Base-by-base conservation (phyloP, 352 stramenopile genomes). In the Phytophthora sp. region DNA sequence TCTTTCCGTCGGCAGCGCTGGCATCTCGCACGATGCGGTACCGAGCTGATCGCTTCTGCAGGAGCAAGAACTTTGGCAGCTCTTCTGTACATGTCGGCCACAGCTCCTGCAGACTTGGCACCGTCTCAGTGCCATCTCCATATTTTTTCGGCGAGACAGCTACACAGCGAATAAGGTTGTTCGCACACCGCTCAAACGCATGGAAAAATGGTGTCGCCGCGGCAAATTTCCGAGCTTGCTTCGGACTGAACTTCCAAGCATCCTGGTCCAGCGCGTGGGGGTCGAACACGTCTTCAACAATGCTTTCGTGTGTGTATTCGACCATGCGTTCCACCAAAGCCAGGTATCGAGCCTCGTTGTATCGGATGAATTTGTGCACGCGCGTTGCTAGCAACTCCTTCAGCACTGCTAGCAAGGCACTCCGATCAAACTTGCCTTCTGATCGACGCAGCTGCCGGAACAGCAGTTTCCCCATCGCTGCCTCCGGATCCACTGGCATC, bases 281-380 rank as follows among this genome's bases (percentile, higher is more conserved):
- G 6, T 82, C 51, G 39, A 80, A 79, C 0, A 73, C 66, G 45
- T 81, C 52, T 18, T 85, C 71, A 17, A 82, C 27, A 12, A 71
- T 18, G 11, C 30, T 69, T 2, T 72, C 38, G 41, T 81, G 69
- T 13, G 51, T 54, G 67, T 88, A 90, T 30, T 52, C 64, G 23
- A 88, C 74, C 63, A 88, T 76, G 13, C 28, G 37, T 64, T 91
- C 70, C 10, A 89, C 59, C 7, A 84, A 50, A 4, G 34, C 31
- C 26, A 89, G 24, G 59, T 82, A 88, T 17, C 20, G 44, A 3
- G 17, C 18, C 51, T 74, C 60, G 35, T 88, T 87, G 58, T 72
- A 88, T 54, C 86, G 86, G 63, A 70, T 70, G 28, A 87, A 75
- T 39, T 82, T 85, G 49, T 78, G 76, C 27, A 83, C 74, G 6